Evolutionary conservation across 1,284 basidiomycete species (phyloP).

Genomic region (Fereydounia khargensis): DNA sequence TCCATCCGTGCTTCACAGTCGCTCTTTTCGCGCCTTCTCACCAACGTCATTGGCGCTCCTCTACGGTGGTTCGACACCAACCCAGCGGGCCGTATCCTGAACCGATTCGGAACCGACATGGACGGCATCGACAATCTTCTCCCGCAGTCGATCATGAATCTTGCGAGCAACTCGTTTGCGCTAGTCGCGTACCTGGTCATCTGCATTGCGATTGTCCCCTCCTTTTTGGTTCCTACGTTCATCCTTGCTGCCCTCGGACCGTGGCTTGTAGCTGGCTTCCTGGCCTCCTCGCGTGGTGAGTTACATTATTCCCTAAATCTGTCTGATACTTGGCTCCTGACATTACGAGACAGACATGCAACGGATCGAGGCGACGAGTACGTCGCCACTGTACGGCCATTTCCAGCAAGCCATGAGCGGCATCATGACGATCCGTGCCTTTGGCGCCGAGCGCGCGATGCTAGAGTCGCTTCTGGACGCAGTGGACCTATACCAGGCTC

Average conservation of each 20-base stretch:
- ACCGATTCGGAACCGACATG: constrained; percentile 53
- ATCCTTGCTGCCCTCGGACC: constrained; percentile 30
- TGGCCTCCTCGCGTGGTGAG: constrained; percentile 38
- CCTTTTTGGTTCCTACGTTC: constrained; percentile 31
- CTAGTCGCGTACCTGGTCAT: constrained; percentile 40
- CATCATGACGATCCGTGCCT: constrained; percentile 51
- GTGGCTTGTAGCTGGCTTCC: constrained; percentile 40
- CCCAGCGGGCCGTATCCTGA: constrained; percentile 46
- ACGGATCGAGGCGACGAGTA: constrained; percentile 52
- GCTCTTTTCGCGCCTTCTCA: constrained; percentile 42
- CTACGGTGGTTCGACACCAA: constrained; percentile 51
- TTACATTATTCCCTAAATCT: no score
- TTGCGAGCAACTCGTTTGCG: constrained; percentile 24
- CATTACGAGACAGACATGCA: no score
- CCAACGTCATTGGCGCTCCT: constrained; percentile 40
- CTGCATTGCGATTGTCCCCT: constrained; percentile 44
- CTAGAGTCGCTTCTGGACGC: constrained; percentile 38
- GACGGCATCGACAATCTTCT: constrained; percentile 47
- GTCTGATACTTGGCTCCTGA: no score
- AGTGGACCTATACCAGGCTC: constrained; percentile 25
- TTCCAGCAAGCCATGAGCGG: constrained; percentile 47
- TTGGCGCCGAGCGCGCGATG: constrained; percentile 37
- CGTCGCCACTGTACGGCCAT: constrained; percentile 51
- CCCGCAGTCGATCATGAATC: constrained; percentile 36
- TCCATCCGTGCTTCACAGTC: constrained; percentile 29